phyloP scores from a whole-genome alignment of 805 yeast genomes.

The Candida hungchunana region DNA sequence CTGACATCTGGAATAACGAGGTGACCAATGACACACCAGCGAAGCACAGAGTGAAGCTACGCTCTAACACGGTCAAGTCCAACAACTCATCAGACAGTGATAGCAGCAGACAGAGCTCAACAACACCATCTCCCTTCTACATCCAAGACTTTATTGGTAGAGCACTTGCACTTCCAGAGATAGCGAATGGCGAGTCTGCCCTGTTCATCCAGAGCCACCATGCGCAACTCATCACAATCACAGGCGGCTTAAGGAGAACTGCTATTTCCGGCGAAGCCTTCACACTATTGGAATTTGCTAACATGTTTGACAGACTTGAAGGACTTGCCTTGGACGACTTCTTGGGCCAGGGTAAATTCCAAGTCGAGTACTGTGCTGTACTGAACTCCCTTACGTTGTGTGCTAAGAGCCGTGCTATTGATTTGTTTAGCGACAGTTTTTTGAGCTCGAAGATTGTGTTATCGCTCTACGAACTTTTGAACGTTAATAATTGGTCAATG shows the following conservation, averaged over 20 bases:
- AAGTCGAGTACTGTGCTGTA: conserved; percentile 4
- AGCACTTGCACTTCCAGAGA: conserved; percentile 5
- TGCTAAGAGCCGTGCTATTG: conserved; percentile 2
- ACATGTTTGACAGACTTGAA: conserved; percentile 10
- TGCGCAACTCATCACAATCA: conserved; percentile 6
- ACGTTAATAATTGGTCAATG: conserved; percentile 10
- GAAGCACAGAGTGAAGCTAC: no score
- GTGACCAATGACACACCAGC: conserved; percentile 1
- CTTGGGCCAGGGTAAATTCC: conserved; percentile 1
- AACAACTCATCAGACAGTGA: conserved; percentile 13
- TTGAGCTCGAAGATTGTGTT: conserved; percentile 5
- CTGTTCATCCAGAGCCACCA: conserved; percentile 13
- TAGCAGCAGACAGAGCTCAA: conserved; percentile 6
- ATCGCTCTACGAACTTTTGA: neutral
- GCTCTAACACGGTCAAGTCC: no score
- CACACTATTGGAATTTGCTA: conserved; percentile 7
- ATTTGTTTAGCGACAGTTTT: conserved; percentile 7
- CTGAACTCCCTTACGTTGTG: conserved; percentile 8
- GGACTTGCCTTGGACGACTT: neutral
- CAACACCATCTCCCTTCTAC: conserved; percentile 4
- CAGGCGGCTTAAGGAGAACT: neutral
- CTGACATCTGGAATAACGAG: conserved; percentile 12
- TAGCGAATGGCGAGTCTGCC: neutral
- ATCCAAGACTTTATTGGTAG: conserved; percentile 9
- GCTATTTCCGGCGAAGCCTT: conserved; percentile 5